phyloP scores from a whole-genome alignment of 2,329 filamentous ascomycete genomes.

The Lecanicillium sp. region DNA sequence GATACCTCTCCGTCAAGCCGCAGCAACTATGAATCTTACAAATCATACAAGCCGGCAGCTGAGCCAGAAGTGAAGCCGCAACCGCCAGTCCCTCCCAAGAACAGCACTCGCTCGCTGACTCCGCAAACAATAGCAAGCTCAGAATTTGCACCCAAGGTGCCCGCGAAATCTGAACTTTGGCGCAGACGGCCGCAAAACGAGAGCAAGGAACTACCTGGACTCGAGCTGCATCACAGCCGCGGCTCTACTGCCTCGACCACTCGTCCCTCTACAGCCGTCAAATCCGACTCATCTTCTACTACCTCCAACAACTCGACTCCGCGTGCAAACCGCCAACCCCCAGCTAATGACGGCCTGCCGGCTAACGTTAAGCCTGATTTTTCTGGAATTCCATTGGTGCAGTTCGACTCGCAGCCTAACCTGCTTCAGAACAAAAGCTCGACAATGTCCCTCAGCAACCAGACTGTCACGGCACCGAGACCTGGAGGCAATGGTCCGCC shows the following conservation, averaged over 20 bases:
- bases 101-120: no score
- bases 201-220: conserved; percentile 35
- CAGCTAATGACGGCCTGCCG: conserved; percentile 15
- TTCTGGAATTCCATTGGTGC: not conserved
- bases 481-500: conserved; percentile 29
- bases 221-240: conserved; percentile 40
- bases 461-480: not conserved
- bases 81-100: not conserved
- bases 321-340: conserved; percentile 9
- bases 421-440: not conserved
- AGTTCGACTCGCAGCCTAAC: no score
- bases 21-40: conserved; percentile 4
- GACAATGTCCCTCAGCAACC: not conserved
- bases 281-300: conserved; percentile 12
- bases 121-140: not conserved
- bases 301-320: conserved; percentile 11
- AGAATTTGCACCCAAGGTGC: conserved; percentile 14
- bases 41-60: no score
- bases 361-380: conserved; percentile 18
- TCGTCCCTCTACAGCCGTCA: conserved; percentile 12
- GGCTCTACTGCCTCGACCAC: conserved; percentile 36
- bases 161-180: conserved; percentile 32
- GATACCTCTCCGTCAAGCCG: conserved; percentile 6
- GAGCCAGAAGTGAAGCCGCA: no score
- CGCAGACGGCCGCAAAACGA: conserved; percentile 41